Base-by-base conservation (phyloP, 441 rosid genomes). In the Populus trichocarpa region DNA sequence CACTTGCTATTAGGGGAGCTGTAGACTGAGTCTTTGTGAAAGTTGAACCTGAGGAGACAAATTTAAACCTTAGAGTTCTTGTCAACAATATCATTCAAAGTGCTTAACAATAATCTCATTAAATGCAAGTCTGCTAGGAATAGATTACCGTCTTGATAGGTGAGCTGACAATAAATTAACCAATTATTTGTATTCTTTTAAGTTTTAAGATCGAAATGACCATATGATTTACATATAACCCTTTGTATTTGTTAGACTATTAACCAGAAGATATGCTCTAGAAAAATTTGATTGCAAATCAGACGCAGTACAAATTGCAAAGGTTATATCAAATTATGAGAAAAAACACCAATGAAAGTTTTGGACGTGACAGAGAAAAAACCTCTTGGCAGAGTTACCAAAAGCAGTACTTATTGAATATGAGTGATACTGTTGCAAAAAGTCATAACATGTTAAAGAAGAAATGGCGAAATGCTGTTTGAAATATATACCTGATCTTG, bases 1-100 rank as follows among this genome's bases (percentile, higher is more conserved):
- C 85, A 82, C 88, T 89, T 83, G 90, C 89, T 16, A 89, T 78
- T 35, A 88, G 83, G 76, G 90, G 96, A 30, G 90, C 90, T 0
- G 98, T 85, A n/a, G 97, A 89, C 11, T 82, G 84, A 12, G 84
- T 73, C 85, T 89, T 91, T 68, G 75, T 42, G 67, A 76, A 75
- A 66, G 78, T 78, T 65, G 91, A 80, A 85, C 87, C 97, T 90
- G 92, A 53, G n/a, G 46, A 77, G 53, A 77, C 71, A 50, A 78
- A 72, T 61, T 76, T 35, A 68, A 69, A 36, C 72, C 69, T 50
- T 53, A 53, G 67, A 76, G 12, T 77, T 23, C 57, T 5, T 8
- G 73, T 74, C 32, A 30, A 30, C 32, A 30, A 30, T 30, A 16
- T 50, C 57, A 50, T 50, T 50, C 57, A 46, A 46, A 50, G 57